Conservation (phyloP, 768 basidiomycete genomes). For the Coprinopsis sp. region DNA sequence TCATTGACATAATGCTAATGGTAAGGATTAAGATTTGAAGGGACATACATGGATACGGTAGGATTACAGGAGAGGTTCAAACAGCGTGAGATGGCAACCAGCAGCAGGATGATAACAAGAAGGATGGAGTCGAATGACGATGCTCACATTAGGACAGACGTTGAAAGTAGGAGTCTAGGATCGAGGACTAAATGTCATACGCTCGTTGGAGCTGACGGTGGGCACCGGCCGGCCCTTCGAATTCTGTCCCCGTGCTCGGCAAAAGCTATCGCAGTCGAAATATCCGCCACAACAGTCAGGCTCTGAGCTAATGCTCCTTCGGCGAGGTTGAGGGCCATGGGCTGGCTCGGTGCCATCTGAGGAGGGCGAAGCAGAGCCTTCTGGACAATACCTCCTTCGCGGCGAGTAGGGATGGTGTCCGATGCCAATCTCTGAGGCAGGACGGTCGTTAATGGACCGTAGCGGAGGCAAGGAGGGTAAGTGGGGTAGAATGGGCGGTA, state of each 20-base stretch:
- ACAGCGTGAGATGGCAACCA: background rate
- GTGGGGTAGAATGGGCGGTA: conserved; percentile 18
- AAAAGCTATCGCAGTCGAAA: conserved; percentile 42
- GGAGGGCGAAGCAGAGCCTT: conserved; percentile 22
- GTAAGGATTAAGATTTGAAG: background rate
- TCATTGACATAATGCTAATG: background rate
- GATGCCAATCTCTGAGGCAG: conserved; percentile 4
- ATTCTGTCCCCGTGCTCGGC: conserved; percentile 20
- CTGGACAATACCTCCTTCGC: conserved; percentile 29
- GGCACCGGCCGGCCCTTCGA: conserved; percentile 13
- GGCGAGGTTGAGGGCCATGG: conserved; percentile 4
- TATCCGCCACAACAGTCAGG: conserved; percentile 49
- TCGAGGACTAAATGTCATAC: background rate
- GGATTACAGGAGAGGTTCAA: background rate
- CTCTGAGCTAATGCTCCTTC: conserved; percentile 27
- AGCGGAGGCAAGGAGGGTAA: conserved; percentile 5
- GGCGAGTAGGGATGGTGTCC: conserved; percentile 1
- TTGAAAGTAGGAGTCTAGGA: background rate
- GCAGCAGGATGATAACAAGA: background rate
- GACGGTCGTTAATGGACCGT: conserved; percentile 2
- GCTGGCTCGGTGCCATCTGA: conserved; percentile 1
- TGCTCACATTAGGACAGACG: no score
- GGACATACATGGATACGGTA: background rate
- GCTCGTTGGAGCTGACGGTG: background rate
- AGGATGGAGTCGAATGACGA: background rate